Evolutionary conservation across 148 eudicot species (phyloP), one percentile per base, ranked within the genome.

Genomic region (Diospyros lotus): DNA sequence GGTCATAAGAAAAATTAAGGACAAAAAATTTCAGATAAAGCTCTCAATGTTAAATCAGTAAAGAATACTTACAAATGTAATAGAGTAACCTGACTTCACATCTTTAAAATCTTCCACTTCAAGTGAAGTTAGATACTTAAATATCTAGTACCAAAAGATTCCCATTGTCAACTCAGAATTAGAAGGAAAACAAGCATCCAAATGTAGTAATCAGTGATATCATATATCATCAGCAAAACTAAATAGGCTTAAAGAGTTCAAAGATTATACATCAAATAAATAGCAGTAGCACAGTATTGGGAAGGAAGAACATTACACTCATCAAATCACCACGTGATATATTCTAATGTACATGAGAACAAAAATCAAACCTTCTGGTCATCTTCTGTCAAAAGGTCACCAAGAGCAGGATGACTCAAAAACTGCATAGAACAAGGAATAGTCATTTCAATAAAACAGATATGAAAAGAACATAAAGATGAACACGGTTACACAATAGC

Each of bases 61-160:
- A 28, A 73, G 44, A 69, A 77, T 42, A 88, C 99, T 91, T 82
- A 96, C 99, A 84, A 96, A 91, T 53, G 91, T 82, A 45, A 96
- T 93, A 50, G 98, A 86, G 82, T 93, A 96, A 66, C 99, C 98
- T 0, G 97, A 91, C 78, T 96, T 93, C 71, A 96, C 90, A 79
- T 93, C 99, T 73, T 91, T 89, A 56, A 81, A 87, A 77, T 96
- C 98, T 80, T 88, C 99, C 67, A 96, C 99, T 76, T 96, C 95
- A 12, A 96, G 88, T n/a, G 89, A 88, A 65, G 79, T 89, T 64
- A 96, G 75, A 82, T 89, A 84, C 88, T 90, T 96, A 78, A 96
- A 89, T 69, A 96, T 88, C 99, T 95, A 76, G 11, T 54, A 71
- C 66, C 40, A 70, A 75, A 69, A 14, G 28, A 61, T 9, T 11